Evolutionary conservation across 2,329 filamentous ascomycete species (phyloP), one percentile per base, ranked within the genome.

Genomic region (Cordyceps farinosa): DNA sequence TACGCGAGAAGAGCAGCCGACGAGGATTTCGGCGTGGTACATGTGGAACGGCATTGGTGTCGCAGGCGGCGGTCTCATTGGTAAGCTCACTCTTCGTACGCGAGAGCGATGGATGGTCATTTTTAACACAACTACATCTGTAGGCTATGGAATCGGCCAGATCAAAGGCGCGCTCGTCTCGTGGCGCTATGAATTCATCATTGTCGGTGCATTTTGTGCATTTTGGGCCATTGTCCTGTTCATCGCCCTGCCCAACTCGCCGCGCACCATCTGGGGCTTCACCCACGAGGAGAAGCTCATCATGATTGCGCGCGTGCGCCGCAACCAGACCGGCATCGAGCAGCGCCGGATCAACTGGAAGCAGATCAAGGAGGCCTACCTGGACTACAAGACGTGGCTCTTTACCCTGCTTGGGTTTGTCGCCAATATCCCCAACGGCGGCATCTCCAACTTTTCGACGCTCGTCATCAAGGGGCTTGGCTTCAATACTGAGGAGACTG

Each of bases 131-230:
- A 22, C 13, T 27, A 10, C 30, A 22, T 7, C 5, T 7, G 4
- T 27, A 70, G 74, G 83, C 0, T 88, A 84, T 62, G 85, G 80
- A 0, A 87, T 88, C 52, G 86, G 86, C 1, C 79, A 86, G 66
- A 85, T 86, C 66, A 76, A 79, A 45, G 84, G 83, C 15, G 75
- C 78, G 1, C 76, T 89, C 27, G 77, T 81, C 0, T 83, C 81
- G 0, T 90, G 87, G 87, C 85, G 84, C 69, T 90, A 87, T 66
- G 86, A 90, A 61, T 90, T 90, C 69, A 73, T 90, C 17, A 81
- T 90, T n/a, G 86, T 86, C 4, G 79, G 79, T 8, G 78, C 83
- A 1, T 76, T 88, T 11, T 88, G 85, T 64, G 77, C 82, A 17
- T 64, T 78, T 13, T 89, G 86, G 81, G 87, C 84, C 1, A 78